Evolutionary conservation across 2,329 filamentous ascomycete genomes (phyloP), one percentile per base, ranked within the genome.

Genomic region (Xylaria digitata): DNA sequence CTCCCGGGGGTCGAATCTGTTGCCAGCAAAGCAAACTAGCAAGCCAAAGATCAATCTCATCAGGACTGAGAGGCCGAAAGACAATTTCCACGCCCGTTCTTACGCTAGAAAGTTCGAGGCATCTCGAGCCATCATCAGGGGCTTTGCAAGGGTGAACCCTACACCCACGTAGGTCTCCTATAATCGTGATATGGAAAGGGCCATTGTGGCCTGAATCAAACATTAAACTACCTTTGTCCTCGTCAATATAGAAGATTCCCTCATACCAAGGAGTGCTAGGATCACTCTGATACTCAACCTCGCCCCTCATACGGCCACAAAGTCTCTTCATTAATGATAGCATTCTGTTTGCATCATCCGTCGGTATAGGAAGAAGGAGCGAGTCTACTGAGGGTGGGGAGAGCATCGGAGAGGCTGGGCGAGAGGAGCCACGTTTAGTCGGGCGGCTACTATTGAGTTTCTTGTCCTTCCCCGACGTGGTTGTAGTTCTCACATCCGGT

Each of bases 21-120:
- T 94, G 91, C 92, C 92, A 96, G 76, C 90, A 93, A 37, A 95
- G 83, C 50, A 96, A 79, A 7, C 92, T 92, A 15, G 92, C 92
- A 63, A 94, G 87, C 92, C 92, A 96, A 23, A 90, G 83, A 72
- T 95, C 91, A 70, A 90, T 87, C 74, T 95, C 91, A 21, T 89
- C 86, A 37, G 85, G 79, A 2, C 85, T 84, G 8, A 87, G 78
- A 15, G 92, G 90, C 42, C 89, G 86, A 64, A 96, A 80, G 61
- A 91, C 82, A 49, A 93, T 81, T 70, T 92, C 86, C 26, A 88
- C 78, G 7, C 85, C 85, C 30, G 84, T 83, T 50, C 86, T 84
- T 60, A 85, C 82, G 60, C 83, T 84, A 50, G 82, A 78, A 11
- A 90, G 76, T 72, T 89, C 86, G 3, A 90, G 79, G 68, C 85